Base-by-base conservation (phyloP, 2,329 filamentous ascomycete genomes). In the Trichoderma cornu-damae region DNA sequence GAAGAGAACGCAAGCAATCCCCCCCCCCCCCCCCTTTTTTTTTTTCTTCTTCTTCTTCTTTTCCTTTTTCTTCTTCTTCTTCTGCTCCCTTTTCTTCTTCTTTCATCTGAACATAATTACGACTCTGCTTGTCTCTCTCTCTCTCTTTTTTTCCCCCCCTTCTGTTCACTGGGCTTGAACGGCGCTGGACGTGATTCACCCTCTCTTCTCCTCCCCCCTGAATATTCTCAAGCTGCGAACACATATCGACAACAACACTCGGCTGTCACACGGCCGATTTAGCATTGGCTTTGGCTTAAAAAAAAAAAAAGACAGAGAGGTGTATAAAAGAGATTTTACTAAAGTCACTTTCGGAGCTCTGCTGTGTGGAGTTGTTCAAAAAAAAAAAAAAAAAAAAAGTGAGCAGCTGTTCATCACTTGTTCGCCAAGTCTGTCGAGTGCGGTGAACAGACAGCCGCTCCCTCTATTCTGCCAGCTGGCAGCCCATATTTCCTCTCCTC, bases 101-200 rank as follows among this genome's bases (percentile, higher is more conserved):
- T 34, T 44, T 22, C 44, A 1, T 20, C n/a, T 53, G 9, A 3
- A 34, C 30, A 26, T 28, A 43, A 26, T 49, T 12, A 30, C 35
- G 26, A 48, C 34, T 16, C 18, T 40, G 2, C 32, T 16, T 11
- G 14, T 18, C n/a, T n/a, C n/a, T n/a, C n/a, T n/a, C 6, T 3
- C n/a, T n/a, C 32, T 30, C 11, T 22, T 30, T 14, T 26, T 18
- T 12, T 44, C 3, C 7, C 32, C 8, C 30, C 34, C 32, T 11
- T 32, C 43, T 44, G 54, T 51, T 58, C 55, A 51, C 48, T 18
- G 37, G 49, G 56, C 22, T 47, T 55, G 59, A 60, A 46, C 42
- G 16, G 35, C 54, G 59, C 59, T 60, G 59, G 59, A 54, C 59
- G 59, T 60, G 59, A 59, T 59, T 59, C 58, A 58, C 57, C 40